Evolutionary conservation across 1,284 basidiomycete genomes (phyloP), one percentile per base, ranked within the genome.

Genomic region (Ceratobasidium sp.): DNA sequence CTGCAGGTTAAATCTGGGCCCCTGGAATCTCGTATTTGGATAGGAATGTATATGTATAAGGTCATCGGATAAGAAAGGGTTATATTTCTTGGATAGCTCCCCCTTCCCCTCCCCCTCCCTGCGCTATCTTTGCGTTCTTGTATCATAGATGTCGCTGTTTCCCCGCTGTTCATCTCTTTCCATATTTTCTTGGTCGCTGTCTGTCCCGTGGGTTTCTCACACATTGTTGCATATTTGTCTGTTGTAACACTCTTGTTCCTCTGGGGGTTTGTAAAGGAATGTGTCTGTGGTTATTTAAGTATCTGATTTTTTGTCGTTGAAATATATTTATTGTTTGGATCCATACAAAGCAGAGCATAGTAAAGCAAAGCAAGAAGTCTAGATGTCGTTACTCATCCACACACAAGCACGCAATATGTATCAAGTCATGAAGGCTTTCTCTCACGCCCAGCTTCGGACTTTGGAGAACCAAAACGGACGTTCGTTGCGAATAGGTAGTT

Each of bases 401-500:
- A 52, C 50, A n/a, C 17, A n/a, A 62, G 56, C 56, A 28, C 56
- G 26, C 26, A 28, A 33, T 57, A 9, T 40, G 17, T n/a, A 7
- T 12, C 59, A 9, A 42, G 42, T 33, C 59, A 62, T 44, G 13
- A n/a, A 17, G 17, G 10, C 46, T 48, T 9, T 13, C 44, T 7
- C 52, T 64, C 54, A 74, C 9, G 59, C 57, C 70, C 70, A 80
- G 44, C 65, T 66, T 80, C 87, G 87, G 73, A 95, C 93, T 85
- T 94, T 96, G 57, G 95, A 97, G 84, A 98, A 98, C 91, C 94
- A 96, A 84, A 96, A 98, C 33, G 95, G 91, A 79, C 94, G 89
- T 83, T 96, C 94, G 82, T 96, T 92, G 83, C 93, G 94, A 81
- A 97, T 86, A 9, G 90, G 87, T 62, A 97, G 86, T 23, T n/a